Percentiles rank a stretch among this genome's conserved stretches.
Evolutionary conservation across 2,329 filamentous ascomycete genomes (phyloP).

Genomic region (Ustulina deusta): DNA sequence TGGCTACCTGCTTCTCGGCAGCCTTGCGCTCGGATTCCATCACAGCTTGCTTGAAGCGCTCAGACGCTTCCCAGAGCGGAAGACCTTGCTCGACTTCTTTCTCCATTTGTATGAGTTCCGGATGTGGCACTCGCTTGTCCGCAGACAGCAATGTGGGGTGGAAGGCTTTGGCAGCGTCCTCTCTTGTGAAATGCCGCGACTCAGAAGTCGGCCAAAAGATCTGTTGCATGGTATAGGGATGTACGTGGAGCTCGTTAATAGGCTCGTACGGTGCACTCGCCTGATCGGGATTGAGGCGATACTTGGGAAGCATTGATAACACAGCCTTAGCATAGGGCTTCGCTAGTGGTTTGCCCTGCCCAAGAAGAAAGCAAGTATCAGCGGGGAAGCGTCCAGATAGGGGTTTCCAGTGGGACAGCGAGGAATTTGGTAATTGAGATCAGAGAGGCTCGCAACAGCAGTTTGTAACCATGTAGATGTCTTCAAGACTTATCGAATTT

Average conservation of each 20-base stretch:
- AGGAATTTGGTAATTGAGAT: constrained; percentile 52
- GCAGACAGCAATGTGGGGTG: constrained; percentile 69
- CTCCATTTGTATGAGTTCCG: constrained; percentile 70
- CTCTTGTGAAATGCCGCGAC: constrained; percentile 72
- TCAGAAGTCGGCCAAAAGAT: constrained; percentile 74
- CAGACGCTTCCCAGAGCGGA: constrained; percentile 53
- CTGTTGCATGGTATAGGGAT: constrained; percentile 71
- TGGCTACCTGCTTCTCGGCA: constrained; percentile 53
- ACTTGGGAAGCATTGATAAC: constrained; percentile 81
- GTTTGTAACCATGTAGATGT: constrained; percentile 90
- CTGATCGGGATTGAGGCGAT: constrained; percentile 65
- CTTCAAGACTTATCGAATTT: constrained; percentile 99
- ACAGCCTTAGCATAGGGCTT: constrained; percentile 81
- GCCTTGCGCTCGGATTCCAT: constrained; percentile 59
- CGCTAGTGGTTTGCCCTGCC: constrained; percentile 80
- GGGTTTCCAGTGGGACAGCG: constrained; percentile 35
- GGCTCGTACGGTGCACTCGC: constrained; percentile 66
- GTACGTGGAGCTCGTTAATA: constrained; percentile 74
- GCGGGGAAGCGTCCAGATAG: constrained; percentile 39
- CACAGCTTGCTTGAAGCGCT: constrained; percentile 55
- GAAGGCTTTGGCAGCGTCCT: constrained; percentile 74
- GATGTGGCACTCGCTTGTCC: constrained; percentile 71
- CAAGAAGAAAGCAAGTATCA: constrained; percentile 19
- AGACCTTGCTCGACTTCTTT: constrained; percentile 58
- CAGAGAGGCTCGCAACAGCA: constrained; percentile 81